These are phyloP conservation scores for Lunasporangiospora selenospora DNA, from an alignment of 192 early-diverging fungal species.

Conservation along the genomic window DNA sequence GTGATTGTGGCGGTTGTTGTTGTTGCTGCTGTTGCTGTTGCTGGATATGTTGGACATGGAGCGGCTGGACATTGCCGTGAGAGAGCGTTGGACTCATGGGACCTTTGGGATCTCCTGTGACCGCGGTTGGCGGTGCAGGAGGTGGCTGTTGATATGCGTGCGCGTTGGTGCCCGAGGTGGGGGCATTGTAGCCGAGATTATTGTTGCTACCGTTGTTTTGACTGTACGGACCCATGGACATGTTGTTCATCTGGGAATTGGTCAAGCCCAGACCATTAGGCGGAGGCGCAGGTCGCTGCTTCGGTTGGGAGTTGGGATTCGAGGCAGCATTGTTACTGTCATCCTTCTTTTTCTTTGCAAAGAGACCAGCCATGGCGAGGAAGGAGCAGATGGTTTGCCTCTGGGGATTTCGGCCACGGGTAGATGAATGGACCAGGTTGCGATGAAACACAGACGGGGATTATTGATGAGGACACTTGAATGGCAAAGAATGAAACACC, in stretches of 20 bases:
- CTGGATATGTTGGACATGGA: constrained; percentile 1
- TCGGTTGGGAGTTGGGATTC: constrained; percentile 12
- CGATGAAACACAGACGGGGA: too few species aligned
- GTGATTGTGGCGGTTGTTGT: background rate
- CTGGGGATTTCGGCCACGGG: too few species aligned
- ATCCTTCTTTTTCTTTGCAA: constrained; percentile 47
- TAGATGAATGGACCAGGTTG: too few species aligned
- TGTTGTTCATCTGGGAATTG: background rate
- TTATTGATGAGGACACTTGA: too few species aligned
- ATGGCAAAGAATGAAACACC: too few species aligned
- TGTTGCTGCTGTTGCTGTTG: constrained; percentile 14
- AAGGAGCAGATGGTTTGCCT: too few species aligned
- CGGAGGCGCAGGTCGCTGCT: constrained; percentile 40
- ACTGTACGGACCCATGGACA: background rate
- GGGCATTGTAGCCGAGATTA: background rate
- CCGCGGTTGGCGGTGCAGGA: constrained; percentile 3
- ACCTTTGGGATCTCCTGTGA: constrained; percentile 5
- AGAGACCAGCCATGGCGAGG: constrained; percentile 31
- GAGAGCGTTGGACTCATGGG: constrained; percentile 24
- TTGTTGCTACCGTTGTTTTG: background rate
- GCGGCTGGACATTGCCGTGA: background rate
- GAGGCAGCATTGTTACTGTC: constrained; percentile 10
- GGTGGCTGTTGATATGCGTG: constrained; percentile 38
- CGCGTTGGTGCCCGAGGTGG: background rate
- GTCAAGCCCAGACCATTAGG: constrained; percentile 30